phyloP scores from a whole-genome alignment of 345 rosid genomes.

The Sapria himalayana region DNA sequence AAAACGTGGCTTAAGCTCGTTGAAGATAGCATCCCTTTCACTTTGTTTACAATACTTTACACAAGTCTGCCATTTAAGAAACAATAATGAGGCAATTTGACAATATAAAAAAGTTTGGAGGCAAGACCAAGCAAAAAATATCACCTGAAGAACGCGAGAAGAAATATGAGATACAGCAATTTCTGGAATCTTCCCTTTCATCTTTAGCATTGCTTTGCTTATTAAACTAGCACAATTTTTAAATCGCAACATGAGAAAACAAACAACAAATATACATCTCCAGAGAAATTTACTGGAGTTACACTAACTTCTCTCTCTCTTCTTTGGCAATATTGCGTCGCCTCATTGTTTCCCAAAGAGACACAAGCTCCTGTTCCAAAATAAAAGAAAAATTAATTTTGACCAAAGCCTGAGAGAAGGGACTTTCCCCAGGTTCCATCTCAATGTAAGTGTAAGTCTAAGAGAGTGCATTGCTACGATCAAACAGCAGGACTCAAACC shows the following conservation, averaged over 20 bases:
- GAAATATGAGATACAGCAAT: conserved; percentile 72
- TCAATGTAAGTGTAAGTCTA: too few relatives aligned
- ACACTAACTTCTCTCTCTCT: conserved; percentile 54
- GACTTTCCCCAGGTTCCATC: too few relatives aligned
- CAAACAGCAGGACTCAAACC: too few relatives aligned
- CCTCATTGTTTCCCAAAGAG: conserved; percentile 90
- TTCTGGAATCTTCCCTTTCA: conserved; percentile 83
- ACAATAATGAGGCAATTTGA: neutral
- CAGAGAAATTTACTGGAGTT: neutral
- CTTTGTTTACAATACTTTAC: conserved; percentile 53
- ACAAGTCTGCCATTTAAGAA: conserved; percentile 34
- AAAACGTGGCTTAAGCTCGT: conserved; percentile 69
- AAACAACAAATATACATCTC: neutral
- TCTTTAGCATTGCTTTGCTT: conserved; percentile 55
- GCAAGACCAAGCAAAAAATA: conserved; percentile 1
- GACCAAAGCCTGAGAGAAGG: too few relatives aligned
- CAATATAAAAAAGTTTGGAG: neutral
- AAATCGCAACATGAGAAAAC: neutral
- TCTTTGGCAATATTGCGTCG: conserved; percentile 67
- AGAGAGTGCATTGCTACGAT: too few relatives aligned
- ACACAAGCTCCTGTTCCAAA: conserved; percentile 52
- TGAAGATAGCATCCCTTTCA: conserved; percentile 52
- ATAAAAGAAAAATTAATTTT: neutral
- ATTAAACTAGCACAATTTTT: conserved; percentile 23
- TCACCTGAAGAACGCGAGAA: conserved; percentile 88